Percentiles rank a stretch among this genome's conserved stretches.
Conservation (phyloP, 1,139 yeast species). For the Scheffersomyces quercinus region DNA sequence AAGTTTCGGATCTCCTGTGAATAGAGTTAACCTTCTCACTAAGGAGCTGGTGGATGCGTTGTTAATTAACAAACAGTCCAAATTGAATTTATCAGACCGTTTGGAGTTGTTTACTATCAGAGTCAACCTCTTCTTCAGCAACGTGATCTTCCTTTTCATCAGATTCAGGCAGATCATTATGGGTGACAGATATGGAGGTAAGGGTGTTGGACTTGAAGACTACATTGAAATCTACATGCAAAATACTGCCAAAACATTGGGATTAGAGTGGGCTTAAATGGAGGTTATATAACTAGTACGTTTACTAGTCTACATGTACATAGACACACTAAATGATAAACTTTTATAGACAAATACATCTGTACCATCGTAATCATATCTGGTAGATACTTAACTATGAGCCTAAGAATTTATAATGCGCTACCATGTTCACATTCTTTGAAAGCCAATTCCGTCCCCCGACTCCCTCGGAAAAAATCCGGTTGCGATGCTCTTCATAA, state of each 20-base stretch:
- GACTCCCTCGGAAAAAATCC: neutral
- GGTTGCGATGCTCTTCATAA: slow-evolving; percentile 8
- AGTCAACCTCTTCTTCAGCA: slow-evolving; percentile 42
- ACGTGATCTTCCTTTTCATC: slow-evolving; percentile 40
- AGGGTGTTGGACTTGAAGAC: slow-evolving; percentile 48
- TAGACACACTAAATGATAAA: too few species aligned
- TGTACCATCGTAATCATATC: too few species aligned
- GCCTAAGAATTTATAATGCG: too few species aligned
- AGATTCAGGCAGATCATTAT: slow-evolving; percentile 40
- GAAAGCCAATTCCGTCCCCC: too few species aligned
- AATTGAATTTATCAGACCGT: slow-evolving; percentile 15
- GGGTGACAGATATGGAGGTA: slow-evolving; percentile 34
- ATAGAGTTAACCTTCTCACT: slow-evolving; percentile 65
- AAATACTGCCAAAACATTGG: slow-evolving; percentile 42
- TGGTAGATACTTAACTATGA: too few species aligned
- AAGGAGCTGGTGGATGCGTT: slow-evolving; percentile 46
- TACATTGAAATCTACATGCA: slow-evolving; percentile 45
- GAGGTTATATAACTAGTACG: too few species aligned
- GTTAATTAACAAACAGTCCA: slow-evolving; percentile 14
- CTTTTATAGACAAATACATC: too few species aligned
- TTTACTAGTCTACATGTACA: too few species aligned
- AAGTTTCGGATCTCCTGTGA: slow-evolving; percentile 69
- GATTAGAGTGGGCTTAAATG: slow-evolving; percentile 26
- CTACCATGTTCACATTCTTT: too few species aligned
- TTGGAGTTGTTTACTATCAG: slow-evolving; percentile 32